Evolutionary conservation across 2,329 filamentous ascomycete genomes (phyloP).

Genomic region (Escovopsis weberi): DNA sequence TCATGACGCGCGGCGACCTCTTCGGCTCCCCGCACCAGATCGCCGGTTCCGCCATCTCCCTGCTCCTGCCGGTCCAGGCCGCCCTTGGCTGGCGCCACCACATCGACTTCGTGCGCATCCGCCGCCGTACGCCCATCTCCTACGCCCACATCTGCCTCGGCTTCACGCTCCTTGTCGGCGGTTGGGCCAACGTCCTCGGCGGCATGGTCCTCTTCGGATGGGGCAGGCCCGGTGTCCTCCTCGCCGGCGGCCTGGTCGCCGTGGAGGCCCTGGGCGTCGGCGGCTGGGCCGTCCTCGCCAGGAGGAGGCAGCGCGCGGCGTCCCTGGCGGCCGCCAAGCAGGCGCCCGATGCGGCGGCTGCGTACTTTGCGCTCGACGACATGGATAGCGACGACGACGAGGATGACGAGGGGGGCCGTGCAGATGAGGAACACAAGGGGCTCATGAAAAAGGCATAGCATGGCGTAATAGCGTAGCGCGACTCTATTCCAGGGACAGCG

Average conservation of each 20-base stretch:
- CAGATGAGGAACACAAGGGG: conserved; percentile 2
- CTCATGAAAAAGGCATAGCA: conserved; percentile 1
- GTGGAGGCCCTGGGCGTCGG: conserved; percentile 1
- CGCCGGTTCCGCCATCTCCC: conserved; percentile 5
- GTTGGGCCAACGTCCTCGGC: conserved; percentile 5
- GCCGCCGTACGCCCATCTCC: conserved; percentile 9
- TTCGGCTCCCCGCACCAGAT: conserved; percentile 7
- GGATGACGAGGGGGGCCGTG: not conserved
- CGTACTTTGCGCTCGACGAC: conserved; percentile 6
- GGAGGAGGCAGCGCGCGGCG: not conserved
- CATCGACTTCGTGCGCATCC: conserved; percentile 8
- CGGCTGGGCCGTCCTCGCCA: conserved; percentile 1
- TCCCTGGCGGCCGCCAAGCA: not conserved
- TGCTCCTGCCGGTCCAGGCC: conserved; percentile 4
- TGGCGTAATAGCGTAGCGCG: no score
- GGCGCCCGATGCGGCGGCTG: conserved; percentile 3
- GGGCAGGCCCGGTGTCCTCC: conserved; percentile 1
- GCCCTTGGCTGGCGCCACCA: conserved; percentile 9
- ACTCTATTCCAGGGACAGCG: no score
- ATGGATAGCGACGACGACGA: conserved; percentile 6
- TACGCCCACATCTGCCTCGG: conserved; percentile 8
- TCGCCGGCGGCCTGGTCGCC: conserved; percentile 1
- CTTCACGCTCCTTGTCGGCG: conserved; percentile 4
- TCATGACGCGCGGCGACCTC: conserved; percentile 1
- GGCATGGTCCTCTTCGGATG: conserved; percentile 3